phyloP scores from a whole-genome alignment of 2,329 filamentous ascomycete species.

The Septoria petroselini region DNA sequence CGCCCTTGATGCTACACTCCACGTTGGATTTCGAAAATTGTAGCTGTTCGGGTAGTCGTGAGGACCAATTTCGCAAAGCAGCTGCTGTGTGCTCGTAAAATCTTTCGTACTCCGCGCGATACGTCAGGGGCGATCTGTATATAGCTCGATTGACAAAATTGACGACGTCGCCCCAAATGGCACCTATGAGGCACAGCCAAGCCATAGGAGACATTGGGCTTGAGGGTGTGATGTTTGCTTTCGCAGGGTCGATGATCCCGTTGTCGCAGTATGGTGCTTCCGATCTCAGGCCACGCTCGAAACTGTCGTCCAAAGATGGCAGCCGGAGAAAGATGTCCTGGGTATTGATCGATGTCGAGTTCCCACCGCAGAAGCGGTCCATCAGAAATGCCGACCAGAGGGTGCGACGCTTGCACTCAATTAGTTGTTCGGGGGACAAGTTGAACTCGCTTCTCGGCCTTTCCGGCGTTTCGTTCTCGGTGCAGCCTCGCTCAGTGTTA shows the following conservation, averaged over 20 bases:
- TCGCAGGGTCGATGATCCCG: conserved; percentile 43
- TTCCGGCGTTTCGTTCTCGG: conserved; percentile 15
- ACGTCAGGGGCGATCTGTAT: conserved; percentile 44
- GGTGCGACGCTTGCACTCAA: conserved; percentile 66
- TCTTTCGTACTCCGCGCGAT: conserved; percentile 48
- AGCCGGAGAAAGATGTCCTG: conserved; percentile 66
- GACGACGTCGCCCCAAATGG: conserved; percentile 65
- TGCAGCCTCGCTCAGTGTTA: conserved; percentile 57
- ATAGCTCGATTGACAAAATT: conserved; percentile 56
- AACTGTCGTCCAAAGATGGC: conserved; percentile 59
- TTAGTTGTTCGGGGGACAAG: conserved; percentile 43
- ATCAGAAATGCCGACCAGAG: conserved; percentile 70
- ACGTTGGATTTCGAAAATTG: conserved; percentile 57
- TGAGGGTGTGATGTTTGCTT: conserved; percentile 38
- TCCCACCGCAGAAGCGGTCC: conserved; percentile 60
- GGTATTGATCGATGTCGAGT: conserved; percentile 55
- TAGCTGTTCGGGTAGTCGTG: conserved; percentile 55
- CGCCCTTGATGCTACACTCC: conserved; percentile 52
- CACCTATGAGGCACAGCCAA: conserved; percentile 60
- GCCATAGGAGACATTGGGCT: conserved; percentile 53
- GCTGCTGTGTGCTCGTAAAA: conserved; percentile 54
- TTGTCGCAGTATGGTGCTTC: conserved; percentile 61
- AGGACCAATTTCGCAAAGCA: conserved; percentile 58
- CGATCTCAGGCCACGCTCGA: conserved; percentile 59
- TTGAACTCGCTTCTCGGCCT: conserved; percentile 27